Percentiles rank a stretch among this genome's conserved stretches.
Evolutionary conservation across 805 yeast genomes (phyloP).

Genomic region (Barnettozyma botsteinii): DNA sequence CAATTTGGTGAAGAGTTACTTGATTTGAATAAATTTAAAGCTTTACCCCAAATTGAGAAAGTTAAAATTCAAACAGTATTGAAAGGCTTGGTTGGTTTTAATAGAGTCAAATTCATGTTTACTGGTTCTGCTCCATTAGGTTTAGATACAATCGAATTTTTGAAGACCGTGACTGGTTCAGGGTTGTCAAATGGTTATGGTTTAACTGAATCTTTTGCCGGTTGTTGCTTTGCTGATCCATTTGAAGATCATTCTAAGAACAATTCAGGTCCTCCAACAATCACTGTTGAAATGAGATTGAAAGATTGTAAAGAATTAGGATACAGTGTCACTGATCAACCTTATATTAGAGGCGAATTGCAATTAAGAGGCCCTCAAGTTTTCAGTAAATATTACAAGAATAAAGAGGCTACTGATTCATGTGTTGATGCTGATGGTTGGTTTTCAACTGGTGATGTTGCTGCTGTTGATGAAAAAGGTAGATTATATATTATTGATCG

Average conservation of each 20-base stretch:
- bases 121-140: constrained; percentile 71
- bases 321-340: constrained; percentile 33
- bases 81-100: constrained; percentile 40
- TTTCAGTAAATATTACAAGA: constrained; percentile 49
- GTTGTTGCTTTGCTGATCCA: constrained; percentile 38
- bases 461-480: constrained; percentile 43
- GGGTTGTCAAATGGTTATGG: constrained; percentile 57
- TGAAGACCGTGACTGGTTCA: constrained; percentile 49
- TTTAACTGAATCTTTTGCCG: constrained; percentile 64
- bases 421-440: constrained; percentile 53
- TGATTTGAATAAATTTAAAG: not conserved
- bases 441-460: constrained; percentile 67
- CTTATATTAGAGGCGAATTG: constrained; percentile 51
- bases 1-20: constrained; percentile 6
- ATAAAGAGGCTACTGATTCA: constrained; percentile 45
- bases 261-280: constrained; percentile 50
- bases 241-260: constrained; percentile 36
- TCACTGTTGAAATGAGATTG: constrained; percentile 49
- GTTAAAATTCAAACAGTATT: constrained; percentile 32
- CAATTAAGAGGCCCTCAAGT: constrained; percentile 60
- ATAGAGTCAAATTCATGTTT: constrained; percentile 32
- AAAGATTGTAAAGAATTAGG: constrained; percentile 60
- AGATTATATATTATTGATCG: constrained; percentile 60
- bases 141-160: constrained; percentile 49
- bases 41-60: constrained; percentile 3